Base-by-base conservation (phyloP, 805 yeast species). In the Pichia kluyveri region DNA sequence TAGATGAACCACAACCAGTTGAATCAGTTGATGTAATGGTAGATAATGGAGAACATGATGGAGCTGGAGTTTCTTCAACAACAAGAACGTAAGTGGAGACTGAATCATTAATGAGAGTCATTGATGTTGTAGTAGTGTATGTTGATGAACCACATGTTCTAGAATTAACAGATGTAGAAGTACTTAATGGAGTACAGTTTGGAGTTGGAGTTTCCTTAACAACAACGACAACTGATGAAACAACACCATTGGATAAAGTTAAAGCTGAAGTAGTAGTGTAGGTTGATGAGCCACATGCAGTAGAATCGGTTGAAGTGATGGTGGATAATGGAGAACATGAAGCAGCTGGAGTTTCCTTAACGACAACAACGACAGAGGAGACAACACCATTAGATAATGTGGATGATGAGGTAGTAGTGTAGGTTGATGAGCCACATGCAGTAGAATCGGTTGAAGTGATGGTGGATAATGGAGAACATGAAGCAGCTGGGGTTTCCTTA, bases 1-100 rank as follows among this genome's bases (percentile, higher is more conserved):
- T 45, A 11, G 44, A 40, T 19, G 48, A 39, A 12, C 40, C 42
- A 41, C 48, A 41, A 17, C 38, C 30, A 37, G 41, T 42, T 15
- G 47, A 40, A n/a, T 23, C 40, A 18, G 30, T 36, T 3, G 36
- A 26, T 15, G 12, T n/a, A n/a, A 27, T 23, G n/a, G 43, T 34
- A 9, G 10, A 10, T 3, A 39, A 40, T 27, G 39, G 18, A 11
- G 18, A 28, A 34, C 40, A 38, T 32, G 46, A 37, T 30, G 31
- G 30, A 15, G 30, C 31, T 28, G 48, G 44, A 4, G 44, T 41
- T 41, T 45, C 44, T 31, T 45, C 31, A 17, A 45, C 41, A 28
- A 45, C 41, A 12, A 41, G 32, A 30, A 41, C 38, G 19, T 40
- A 23, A 4, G 51, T 15, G 4, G 46, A 36, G 8, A 27, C 32